Conservation (phyloP, 2,329 filamentous ascomycete genomes). For the Aspergillus luchuensis region DNA sequence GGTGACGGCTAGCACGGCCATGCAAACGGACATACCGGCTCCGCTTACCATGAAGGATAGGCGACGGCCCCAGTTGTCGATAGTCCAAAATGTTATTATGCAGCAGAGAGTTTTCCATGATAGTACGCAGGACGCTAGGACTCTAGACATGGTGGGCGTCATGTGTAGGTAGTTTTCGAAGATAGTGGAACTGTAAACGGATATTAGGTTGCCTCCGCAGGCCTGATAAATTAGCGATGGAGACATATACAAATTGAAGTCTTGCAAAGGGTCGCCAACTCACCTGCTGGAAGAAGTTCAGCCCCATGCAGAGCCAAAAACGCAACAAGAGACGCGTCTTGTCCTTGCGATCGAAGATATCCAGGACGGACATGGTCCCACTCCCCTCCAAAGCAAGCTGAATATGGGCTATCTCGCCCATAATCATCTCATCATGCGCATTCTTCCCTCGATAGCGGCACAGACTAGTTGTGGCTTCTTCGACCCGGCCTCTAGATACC, state of each 20-base stretch:
- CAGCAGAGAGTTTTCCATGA: constrained; percentile 16
- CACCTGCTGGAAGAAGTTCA: constrained; percentile 51
- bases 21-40: constrained; percentile 12
- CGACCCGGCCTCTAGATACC: constrained; percentile 21
- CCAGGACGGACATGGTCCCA: constrained; percentile 46
- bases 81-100: constrained; percentile 12
- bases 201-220: constrained; percentile 34
- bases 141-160: not conserved
- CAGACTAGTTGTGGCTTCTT: constrained; percentile 25
- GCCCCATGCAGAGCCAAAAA: constrained; percentile 49
- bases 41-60: constrained; percentile 13
- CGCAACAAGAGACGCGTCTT: constrained; percentile 54
- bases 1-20: constrained; percentile 15
- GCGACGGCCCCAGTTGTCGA: constrained; percentile 17
- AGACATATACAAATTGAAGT: not conserved
- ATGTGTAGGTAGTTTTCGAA: constrained; percentile 14
- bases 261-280: not conserved
- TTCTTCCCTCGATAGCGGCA: not conserved
- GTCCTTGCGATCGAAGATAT: constrained; percentile 44
- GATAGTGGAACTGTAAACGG: constrained; percentile 41
- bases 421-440: constrained; percentile 35
- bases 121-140: constrained; percentile 12
- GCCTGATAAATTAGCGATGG: not conserved
- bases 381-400: constrained; percentile 43
- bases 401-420: constrained; percentile 52